These are phyloP conservation scores for Catharanthus roseus DNA, from an alignment of 257 asterid species.

Conservation along the genomic window DNA sequence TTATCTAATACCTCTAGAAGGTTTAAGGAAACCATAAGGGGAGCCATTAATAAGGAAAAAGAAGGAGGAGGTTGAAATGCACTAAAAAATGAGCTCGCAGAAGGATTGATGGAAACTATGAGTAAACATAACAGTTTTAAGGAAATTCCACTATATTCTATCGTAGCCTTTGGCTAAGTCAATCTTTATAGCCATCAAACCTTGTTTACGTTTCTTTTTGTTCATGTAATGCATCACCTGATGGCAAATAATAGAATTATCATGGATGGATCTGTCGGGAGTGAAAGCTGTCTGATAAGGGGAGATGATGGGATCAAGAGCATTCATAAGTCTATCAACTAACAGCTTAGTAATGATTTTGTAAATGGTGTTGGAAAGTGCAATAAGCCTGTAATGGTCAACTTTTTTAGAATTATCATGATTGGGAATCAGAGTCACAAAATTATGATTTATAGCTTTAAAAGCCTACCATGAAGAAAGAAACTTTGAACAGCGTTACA, in stretches of 20 bases:
- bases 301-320: neutral
- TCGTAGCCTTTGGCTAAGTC: no score
- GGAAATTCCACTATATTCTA: no score
- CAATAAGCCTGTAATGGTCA: neutral
- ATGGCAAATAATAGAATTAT: neutral
- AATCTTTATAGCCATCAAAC: neutral
- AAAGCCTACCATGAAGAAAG: no score
- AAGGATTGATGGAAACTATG: no score
- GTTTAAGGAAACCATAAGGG: no score
- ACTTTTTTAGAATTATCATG: neutral
- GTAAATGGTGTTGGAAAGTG: neutral
- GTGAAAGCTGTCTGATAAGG: neutral
- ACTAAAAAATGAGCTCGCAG: no score
- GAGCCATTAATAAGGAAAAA: no score
- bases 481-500: no score
- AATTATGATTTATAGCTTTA: neutral
- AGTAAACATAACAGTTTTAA: no score
- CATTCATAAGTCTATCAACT: neutral
- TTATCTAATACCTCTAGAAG: no score
- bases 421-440: neutral
- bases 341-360: constrained; percentile 13
- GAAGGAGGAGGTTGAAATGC: no score
- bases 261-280: neutral
- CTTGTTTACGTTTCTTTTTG: no score
- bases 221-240: neutral